Percentiles rank a stretch among this genome's conserved stretches.
phyloP scores from a whole-genome alignment of 1,284 basidiomycete species.

The Omphalotus olearius region DNA sequence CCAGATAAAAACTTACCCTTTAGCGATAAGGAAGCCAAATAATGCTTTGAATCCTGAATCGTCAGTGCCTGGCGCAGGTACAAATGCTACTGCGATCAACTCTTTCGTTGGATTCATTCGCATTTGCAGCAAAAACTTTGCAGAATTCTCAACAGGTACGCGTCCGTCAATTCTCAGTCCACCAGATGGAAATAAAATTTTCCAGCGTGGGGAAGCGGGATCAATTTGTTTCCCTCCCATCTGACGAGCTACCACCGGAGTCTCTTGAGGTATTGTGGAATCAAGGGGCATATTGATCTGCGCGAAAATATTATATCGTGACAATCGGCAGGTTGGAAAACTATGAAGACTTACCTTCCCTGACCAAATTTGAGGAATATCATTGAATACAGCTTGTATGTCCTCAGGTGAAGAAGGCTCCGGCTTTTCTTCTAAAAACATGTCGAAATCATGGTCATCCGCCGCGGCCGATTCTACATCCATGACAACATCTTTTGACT shows the following conservation, averaged over 20 bases:
- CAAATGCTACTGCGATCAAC: conserved; percentile 72
- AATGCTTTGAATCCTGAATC: conserved; percentile 56
- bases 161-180: conserved; percentile 74
- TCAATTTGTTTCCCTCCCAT: conserved; percentile 59
- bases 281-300: conserved; percentile 78
- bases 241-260: conserved; percentile 66
- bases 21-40: conserved; percentile 65
- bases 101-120: conserved; percentile 77
- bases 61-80: conserved; percentile 41
- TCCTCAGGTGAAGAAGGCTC: conserved; percentile 30
- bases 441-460: conserved; percentile 77
- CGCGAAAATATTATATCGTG: conserved; percentile 12
- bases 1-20: conserved; percentile 57
- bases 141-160: conserved; percentile 69
- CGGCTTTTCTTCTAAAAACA: conserved; percentile 67
- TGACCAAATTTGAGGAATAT: conserved; percentile 57
- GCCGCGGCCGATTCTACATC: conserved; percentile 41
- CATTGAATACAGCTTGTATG: conserved; percentile 45
- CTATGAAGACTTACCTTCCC: conserved; percentile 54
- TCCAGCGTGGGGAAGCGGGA: conserved; percentile 59
- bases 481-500: conserved; percentile 32
- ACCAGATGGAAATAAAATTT: conserved; percentile 65
- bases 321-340: conserved; percentile 11
- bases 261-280: conserved; percentile 59
- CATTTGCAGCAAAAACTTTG: conserved; percentile 72